Percentiles rank a stretch among this genome's conserved stretches.
Conservation (phyloP, 1,139 yeast genomes). For the Nakaseomyces sp. region DNA sequence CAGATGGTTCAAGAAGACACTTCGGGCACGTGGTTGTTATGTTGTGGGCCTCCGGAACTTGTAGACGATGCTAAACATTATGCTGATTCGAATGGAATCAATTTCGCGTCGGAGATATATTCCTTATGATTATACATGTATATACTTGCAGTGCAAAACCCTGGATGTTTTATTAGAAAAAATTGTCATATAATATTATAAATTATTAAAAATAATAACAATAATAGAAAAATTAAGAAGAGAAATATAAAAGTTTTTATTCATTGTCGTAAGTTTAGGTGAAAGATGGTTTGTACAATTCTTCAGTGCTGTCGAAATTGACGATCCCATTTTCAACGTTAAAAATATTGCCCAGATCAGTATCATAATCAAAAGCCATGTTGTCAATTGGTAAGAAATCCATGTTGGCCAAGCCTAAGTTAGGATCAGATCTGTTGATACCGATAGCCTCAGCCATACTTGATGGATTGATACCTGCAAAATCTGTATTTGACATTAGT, state of each 20-base stretch:
- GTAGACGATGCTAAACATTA: conserved; percentile 10
- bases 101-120: conserved; percentile 12
- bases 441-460: conserved; percentile 29
- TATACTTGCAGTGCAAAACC: background rate
- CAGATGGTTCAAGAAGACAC: conserved; percentile 1
- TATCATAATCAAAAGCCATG: conserved; percentile 20
- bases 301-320: conserved; percentile 1
- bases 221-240: background rate
- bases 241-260: no score
- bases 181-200: no score
- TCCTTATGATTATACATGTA: conserved; percentile 5
- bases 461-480: conserved; percentile 28
- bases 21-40: conserved; percentile 12
- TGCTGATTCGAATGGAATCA: conserved; percentile 10
- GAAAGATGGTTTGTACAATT: background rate
- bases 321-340: background rate
- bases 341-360: conserved; percentile 11
- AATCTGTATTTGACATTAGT: conserved; percentile 24
- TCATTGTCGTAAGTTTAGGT: background rate
- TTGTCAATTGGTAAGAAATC: conserved; percentile 25
- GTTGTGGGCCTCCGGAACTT: conserved; percentile 13
- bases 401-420: conserved; percentile 11
- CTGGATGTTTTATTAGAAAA: no score
- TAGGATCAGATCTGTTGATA: conserved; percentile 15
- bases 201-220: no score